These are phyloP conservation scores for Colletotrichum musicola DNA, from an alignment of 2,329 filamentous ascomycete species.

Conservation along the genomic window DNA sequence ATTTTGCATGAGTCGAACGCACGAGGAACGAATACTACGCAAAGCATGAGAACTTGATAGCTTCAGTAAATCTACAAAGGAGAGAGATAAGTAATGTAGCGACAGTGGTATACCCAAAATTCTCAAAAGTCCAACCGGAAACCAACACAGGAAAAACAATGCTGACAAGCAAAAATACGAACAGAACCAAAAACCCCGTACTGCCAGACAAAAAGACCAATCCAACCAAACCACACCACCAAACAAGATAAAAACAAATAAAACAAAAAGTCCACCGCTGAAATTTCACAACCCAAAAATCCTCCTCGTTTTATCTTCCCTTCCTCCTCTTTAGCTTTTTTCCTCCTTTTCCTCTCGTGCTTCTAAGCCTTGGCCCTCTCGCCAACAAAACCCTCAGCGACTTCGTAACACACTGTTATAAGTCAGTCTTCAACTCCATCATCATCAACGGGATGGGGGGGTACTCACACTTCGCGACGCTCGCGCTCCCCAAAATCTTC, in stretches of 20 bases:
- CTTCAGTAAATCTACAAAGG: too few relatives aligned
- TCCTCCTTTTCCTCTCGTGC: too few relatives aligned
- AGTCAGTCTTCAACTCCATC: conserved; percentile 4
- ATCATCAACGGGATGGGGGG: neutral
- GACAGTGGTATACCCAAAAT: conserved; percentile 14
- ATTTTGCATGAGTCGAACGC: neutral
- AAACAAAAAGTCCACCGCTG: neutral
- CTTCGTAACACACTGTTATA: conserved; percentile 24
- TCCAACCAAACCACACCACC: neutral
- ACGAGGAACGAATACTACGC: too few relatives aligned
- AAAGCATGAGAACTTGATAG: too few relatives aligned
- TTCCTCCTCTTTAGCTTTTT: too few relatives aligned
- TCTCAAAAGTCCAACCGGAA: neutral
- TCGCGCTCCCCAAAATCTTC: conserved; percentile 55
- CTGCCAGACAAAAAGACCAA: neutral
- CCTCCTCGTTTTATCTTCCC: neutral
- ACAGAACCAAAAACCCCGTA: too few relatives aligned
- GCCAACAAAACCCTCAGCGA: conserved; percentile 19
- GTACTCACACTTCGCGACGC: conserved; percentile 40
- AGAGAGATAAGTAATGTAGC: neutral
- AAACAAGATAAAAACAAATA: neutral
- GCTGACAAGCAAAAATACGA: too few relatives aligned
- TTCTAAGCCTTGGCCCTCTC: conserved; percentile 25
- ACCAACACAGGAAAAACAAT: neutral
- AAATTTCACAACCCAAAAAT: neutral